These are phyloP conservation scores for Suillus brevipes DNA, from an alignment of 768 basidiomycete genomes.

Conservation along the genomic window DNA sequence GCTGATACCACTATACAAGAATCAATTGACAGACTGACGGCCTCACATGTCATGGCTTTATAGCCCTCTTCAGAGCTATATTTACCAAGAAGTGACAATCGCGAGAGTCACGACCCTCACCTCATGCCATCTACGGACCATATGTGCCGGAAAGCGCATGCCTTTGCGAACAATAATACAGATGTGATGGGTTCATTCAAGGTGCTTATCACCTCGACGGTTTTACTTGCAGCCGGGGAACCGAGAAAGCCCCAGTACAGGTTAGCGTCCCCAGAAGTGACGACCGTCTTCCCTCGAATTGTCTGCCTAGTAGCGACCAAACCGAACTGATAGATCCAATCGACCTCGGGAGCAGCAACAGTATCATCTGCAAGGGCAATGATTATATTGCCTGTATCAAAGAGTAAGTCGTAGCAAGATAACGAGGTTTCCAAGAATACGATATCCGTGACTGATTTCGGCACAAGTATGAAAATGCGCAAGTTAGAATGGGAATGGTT, in stretches of 20 bases:
- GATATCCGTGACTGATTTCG: conserved; percentile 72
- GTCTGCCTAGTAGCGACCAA: not conserved
- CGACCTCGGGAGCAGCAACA: conserved; percentile 53
- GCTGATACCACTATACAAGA: conserved; percentile 7
- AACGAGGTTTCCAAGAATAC: conserved; percentile 49
- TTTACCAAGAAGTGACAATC: conserved; percentile 6
- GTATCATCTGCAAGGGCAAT: conserved; percentile 63
- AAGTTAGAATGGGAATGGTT: not conserved
- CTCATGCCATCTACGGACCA: conserved; percentile 1
- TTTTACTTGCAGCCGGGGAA: conserved; percentile 46
- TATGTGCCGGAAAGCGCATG: not conserved
- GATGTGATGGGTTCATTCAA: not conserved
- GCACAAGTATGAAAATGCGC: conserved; percentile 46
- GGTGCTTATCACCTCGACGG: not conserved
- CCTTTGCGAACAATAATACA: not conserved
- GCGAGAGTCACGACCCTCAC: conserved; percentile 3
- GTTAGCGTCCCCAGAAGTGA: conserved; percentile 63
- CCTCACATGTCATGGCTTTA: not conserved
- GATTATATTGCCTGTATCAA: conserved; percentile 50
- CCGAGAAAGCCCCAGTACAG: conserved; percentile 57
- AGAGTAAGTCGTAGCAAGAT: not conserved
- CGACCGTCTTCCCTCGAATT: conserved; percentile 5
- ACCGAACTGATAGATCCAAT: conserved; percentile 40
- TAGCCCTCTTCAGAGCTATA: conserved; percentile 6
- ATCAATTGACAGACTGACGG: not conserved